Evolutionary conservation across 1,284 basidiomycete genomes (phyloP).

Genomic region (Coniferiporia sulphurascens): DNA sequence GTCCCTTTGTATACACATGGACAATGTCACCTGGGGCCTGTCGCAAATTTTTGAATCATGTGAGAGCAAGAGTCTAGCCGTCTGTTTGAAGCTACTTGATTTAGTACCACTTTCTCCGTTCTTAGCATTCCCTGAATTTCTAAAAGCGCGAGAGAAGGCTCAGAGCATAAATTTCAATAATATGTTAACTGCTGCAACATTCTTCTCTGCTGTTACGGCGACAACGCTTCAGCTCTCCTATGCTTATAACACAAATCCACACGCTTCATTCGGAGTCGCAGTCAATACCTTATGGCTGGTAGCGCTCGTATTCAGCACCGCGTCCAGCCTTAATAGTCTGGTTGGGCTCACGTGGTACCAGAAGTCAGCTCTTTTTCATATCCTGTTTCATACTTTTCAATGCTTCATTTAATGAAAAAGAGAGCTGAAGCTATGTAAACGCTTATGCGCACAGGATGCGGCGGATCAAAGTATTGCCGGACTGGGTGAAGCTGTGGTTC

Average conservation of each 20-base stretch:
- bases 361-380: too few species aligned
- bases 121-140: background rate
- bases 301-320: conserved; percentile 25
- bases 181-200: conserved; percentile 26
- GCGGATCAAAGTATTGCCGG: background rate
- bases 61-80: background rate
- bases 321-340: conserved; percentile 24
- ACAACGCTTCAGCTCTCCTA: conserved; percentile 20
- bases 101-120: too few species aligned
- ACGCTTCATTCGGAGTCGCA: background rate
- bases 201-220: conserved; percentile 25
- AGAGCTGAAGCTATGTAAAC: too few species aligned
- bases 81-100: too few species aligned
- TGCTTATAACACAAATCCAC: background rate
- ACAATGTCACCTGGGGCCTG: background rate
- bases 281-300: conserved; percentile 25
- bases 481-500: background rate
- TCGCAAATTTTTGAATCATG: background rate
- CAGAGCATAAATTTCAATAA: conserved; percentile 19
- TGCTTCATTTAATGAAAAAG: too few species aligned
- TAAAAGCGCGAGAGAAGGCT: background rate
- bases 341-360: conserved; percentile 9
- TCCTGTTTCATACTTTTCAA: too few species aligned
- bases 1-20: background rate
- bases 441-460: background rate